Conservation (phyloP, 2,329 filamentous ascomycete genomes). For the Colletotrichum sp. region DNA sequence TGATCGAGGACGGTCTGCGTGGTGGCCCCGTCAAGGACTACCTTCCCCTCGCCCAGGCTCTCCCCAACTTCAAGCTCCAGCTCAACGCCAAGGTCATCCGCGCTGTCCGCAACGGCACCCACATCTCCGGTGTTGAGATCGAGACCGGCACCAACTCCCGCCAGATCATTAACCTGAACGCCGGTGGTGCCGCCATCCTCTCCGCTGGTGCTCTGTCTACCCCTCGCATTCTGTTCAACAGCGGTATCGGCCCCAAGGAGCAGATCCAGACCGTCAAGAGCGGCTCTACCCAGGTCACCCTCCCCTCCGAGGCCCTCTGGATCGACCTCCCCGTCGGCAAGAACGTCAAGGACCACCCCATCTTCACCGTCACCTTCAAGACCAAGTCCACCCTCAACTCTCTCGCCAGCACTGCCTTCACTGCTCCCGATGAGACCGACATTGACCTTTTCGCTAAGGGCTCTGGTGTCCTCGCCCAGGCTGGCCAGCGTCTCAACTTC, state of each 20-base stretch:
- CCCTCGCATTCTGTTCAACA: slow-evolving; percentile 58
- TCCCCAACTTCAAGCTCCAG: slow-evolving; percentile 40
- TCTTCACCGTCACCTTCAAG: slow-evolving; percentile 31
- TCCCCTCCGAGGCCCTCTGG: slow-evolving; percentile 28
- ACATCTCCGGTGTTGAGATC: slow-evolving; percentile 38
- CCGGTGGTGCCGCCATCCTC: slow-evolving; percentile 21
- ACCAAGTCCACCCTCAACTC: slow-evolving; percentile 28
- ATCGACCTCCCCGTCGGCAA: slow-evolving; percentile 46
- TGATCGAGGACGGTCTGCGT: slow-evolving; percentile 22
- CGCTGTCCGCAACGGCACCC: slow-evolving; percentile 27
- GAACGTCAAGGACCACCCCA: slow-evolving; percentile 39
- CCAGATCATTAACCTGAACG: slow-evolving; percentile 25
- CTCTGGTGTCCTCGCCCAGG: slow-evolving; percentile 46
- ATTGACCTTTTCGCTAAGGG: slow-evolving; percentile 38
- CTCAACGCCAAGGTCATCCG: slow-evolving; percentile 26
- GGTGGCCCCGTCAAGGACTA: slow-evolving; percentile 36
- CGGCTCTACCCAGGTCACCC: slow-evolving; percentile 36
- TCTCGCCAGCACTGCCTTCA: slow-evolving; percentile 2
- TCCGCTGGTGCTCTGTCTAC: slow-evolving; percentile 23
- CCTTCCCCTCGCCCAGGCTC: slow-evolving; percentile 36
- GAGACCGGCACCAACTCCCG: slow-evolving; percentile 21
- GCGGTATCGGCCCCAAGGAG: slow-evolving; percentile 55
- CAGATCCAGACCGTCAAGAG: slow-evolving; percentile 53
- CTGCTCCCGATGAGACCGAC: slow-evolving; percentile 27
- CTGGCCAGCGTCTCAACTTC: slow-evolving; percentile 50